phyloP scores from a whole-genome alignment of 345 rosid species.

The Eucalyptus lansdowneana region DNA sequence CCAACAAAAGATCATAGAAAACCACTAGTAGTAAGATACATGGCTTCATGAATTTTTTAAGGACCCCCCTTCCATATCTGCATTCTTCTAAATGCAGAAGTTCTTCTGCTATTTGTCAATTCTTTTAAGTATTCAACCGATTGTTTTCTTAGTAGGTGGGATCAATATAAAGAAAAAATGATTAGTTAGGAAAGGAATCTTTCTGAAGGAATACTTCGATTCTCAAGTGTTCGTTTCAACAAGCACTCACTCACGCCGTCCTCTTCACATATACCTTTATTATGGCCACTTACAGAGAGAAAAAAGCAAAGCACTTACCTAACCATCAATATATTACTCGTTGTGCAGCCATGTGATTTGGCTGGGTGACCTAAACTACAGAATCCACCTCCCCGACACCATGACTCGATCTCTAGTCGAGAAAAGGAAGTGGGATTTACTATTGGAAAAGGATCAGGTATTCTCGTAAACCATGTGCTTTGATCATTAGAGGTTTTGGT shows the following conservation, averaged over 20 bases:
- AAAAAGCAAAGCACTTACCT: not conserved
- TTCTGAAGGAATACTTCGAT: not conserved
- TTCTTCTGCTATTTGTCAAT: not conserved
- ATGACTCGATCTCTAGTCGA: not conserved
- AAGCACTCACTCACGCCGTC: not conserved
- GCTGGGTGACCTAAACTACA: slow-evolving; percentile 9
- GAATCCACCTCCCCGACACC: slow-evolving; percentile 1
- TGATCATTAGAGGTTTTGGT: not conserved
- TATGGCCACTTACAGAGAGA: not conserved
- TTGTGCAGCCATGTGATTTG: slow-evolving; percentile 3
- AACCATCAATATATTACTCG: not conserved
- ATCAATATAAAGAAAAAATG: not conserved
- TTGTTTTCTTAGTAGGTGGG: not conserved
- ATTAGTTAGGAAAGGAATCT: not conserved
- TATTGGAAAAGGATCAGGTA: slow-evolving; percentile 5
- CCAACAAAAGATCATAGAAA: not conserved
- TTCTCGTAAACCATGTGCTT: not conserved
- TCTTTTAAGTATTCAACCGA: not conserved
- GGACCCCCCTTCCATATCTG: not conserved
- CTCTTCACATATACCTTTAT: not conserved
- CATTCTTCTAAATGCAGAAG: not conserved
- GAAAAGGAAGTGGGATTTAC: not conserved
- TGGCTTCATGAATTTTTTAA: not conserved
- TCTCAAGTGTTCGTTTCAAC: not conserved
- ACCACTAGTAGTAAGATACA: not conserved